These are phyloP conservation scores for Penicillium nucicola DNA, from an alignment of 495 filamentous ascomycete species.

Conservation along the genomic window DNA sequence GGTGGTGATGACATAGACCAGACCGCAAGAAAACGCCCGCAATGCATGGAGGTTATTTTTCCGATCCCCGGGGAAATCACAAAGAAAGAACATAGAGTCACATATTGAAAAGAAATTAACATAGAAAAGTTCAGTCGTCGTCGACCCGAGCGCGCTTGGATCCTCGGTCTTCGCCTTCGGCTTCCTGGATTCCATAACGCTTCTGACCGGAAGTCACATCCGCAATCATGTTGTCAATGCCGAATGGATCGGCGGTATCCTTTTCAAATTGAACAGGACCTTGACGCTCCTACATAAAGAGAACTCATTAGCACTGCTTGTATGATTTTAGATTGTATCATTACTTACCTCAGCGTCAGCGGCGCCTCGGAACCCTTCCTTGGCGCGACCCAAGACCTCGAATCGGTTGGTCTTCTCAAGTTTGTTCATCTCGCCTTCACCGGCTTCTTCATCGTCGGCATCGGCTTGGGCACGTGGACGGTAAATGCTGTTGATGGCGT, in stretches of 20 bases:
- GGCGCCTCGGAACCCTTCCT: conserved; percentile 81
- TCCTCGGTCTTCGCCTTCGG: conserved; percentile 53
- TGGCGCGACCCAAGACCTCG: conserved; percentile 83
- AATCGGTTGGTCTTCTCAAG: conserved; percentile 82
- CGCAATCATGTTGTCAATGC: conserved; percentile 86
- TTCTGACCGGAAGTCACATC: conserved; percentile 73
- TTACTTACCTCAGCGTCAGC: conserved; percentile 76
- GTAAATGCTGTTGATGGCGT: conserved; percentile 94
- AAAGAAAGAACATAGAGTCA: not conserved
- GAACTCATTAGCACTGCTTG: conserved; percentile 17
- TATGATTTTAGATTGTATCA: not conserved
- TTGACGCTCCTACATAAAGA: conserved; percentile 56
- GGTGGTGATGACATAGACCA: conserved; percentile 5
- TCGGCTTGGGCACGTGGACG: conserved; percentile 67
- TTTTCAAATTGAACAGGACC: conserved; percentile 99
- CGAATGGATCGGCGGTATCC: conserved; percentile 83
- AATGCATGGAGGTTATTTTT: conserved; percentile 22
- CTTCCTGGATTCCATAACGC: conserved; percentile 81
- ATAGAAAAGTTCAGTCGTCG: conserved; percentile 50
- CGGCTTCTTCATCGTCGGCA: conserved; percentile 76
- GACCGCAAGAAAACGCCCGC: conserved; percentile 23
- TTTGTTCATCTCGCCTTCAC: conserved; percentile 77
- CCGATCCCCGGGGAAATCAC: conserved; percentile 2
- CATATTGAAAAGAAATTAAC: conserved; percentile 6
- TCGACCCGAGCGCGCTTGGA: conserved; percentile 79